Base-by-base conservation (phyloP, 108 stramenopile species). In the Pseudonitzschia multistriata region DNA sequence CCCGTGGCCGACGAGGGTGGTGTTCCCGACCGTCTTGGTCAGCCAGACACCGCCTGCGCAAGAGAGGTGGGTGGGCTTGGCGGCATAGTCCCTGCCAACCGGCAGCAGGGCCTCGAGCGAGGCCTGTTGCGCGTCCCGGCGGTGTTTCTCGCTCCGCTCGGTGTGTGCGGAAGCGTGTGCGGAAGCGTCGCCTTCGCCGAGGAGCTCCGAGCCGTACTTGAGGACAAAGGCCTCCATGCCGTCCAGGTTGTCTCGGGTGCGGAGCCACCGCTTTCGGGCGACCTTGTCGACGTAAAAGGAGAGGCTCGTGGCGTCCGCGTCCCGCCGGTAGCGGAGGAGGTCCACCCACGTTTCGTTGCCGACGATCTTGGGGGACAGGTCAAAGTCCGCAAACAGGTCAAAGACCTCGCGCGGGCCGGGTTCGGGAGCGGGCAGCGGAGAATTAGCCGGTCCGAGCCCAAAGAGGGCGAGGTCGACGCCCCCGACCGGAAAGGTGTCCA, bases 241-340 rank as follows among this genome's bases (percentile, higher is more conserved):
- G 19, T 59, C 34, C 22, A 35, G 57, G 0, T 27, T 30, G 0
- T 13, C 3, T 21, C 33, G n/a, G 30, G 71, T 36, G 13, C 15
- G 11, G 42, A 72, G 0, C 35, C 45, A 72, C 36, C 71, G 62
- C 35, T 72, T 72, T 17, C 36, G 24, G 40, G 71, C 71, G 24
- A 72, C 48, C 71, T 72, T 72, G 63, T 72, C 71, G 33, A 53
- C 33, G 48, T 72, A 72, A 45, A 72, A 72, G 45, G 47, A 31
- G 19, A 72, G 62, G 30, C 49, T 65, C 7, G 49, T 21, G 29
- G 19, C 14, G 3, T 40, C 39, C 2, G 31, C 28, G 24, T 72
- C 49, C 59, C 69, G 45, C 3, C 50, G 62, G 49, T 40, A 40
- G 5, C 25, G 19, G 11, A 72, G 49, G 45, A 72, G 45, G 34